Base-by-base conservation (phyloP, 1,284 basidiomycete species). In the Cutaneotrichosporon sp. region DNA sequence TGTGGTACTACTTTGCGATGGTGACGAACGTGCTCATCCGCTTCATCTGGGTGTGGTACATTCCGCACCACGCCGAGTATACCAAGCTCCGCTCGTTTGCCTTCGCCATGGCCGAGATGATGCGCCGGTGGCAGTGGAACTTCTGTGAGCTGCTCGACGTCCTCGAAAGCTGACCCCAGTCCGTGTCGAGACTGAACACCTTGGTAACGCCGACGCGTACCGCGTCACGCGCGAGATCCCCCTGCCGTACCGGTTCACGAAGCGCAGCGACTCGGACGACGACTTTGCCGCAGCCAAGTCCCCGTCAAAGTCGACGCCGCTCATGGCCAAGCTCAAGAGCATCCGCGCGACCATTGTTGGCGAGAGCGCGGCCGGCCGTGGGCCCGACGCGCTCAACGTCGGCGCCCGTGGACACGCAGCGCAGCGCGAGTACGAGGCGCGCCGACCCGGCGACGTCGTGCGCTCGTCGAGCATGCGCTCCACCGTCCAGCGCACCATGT, bases 121-220 rank as follows among this genome's bases (percentile, higher is more conserved):
- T 92, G 2, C 82, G 94, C 34, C 84, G 94, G 55, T 88, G 87
- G 80, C 90, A 90, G 69, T 97, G 94, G 94, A 97, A 97, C 78
- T 91, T 95, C 73, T 89, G 91, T 92, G 63, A 72, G 87, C 79
- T 24, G 2, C 9, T 36, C n/a, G n/a, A n/a, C n/a, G n/a, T n/a
- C n/a, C n/a, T n/a, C n/a, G n/a, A n/a, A n/a, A n/a, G n/a, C 54
- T 56, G n/a, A 25, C 18, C 10, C 18, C 49, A 78, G 74, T 75
- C 70, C 73, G 78, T 62, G 77, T 79, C 18, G 79, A 80, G 65
- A 79, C 79, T n/a, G 79, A 80, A 71, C 78, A 79, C 61, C 71
- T 79, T 31, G 78, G 79, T 74, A 80, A 80, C 60, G 77, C 79
- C 47, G 58, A 67, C 42, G 59, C 56, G 13, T 65, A 66, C 62